Percentiles rank a stretch among this genome's conserved stretches.
Conservation (phyloP, 768 basidiomycete species). For the Thelephora aurantiotincta region DNA sequence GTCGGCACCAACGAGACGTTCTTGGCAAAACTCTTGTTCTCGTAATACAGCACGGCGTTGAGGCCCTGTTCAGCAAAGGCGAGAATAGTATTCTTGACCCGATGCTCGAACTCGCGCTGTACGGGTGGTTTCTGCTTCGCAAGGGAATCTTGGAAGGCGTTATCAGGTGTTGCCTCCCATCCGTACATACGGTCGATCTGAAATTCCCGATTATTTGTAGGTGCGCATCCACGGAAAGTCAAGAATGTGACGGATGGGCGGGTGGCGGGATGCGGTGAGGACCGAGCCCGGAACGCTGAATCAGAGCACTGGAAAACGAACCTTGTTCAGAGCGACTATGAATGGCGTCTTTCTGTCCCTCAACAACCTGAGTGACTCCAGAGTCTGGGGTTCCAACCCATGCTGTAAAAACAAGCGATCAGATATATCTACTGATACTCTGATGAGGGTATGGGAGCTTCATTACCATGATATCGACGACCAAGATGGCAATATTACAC, state of each 20-base stretch:
- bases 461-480: constrained; percentile 91
- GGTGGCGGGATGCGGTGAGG: not conserved
- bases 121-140: constrained; percentile 67
- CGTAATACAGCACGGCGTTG: constrained; percentile 91
- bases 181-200: constrained; percentile 97
- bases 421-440: constrained; percentile 1
- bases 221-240: not conserved
- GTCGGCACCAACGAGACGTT: constrained; percentile 97
- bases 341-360: constrained; percentile 93
- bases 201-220: not conserved
- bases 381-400: constrained; percentile 93
- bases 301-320: constrained; percentile 10
- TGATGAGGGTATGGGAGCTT: not conserved
- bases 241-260: constrained; percentile 3
- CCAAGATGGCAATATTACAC: constrained; percentile 97
- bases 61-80: constrained; percentile 98
- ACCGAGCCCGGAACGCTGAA: not conserved
- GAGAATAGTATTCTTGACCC: constrained; percentile 68
- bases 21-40: constrained; percentile 89
- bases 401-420: constrained; percentile 35
- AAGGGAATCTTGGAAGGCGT: constrained; percentile 83
- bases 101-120: constrained; percentile 86
- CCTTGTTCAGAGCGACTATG: constrained; percentile 97
- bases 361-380: constrained; percentile 88
- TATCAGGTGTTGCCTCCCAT: constrained; percentile 86